Evolutionary conservation across 108 stramenopile genomes (phyloP).

Genomic region (Phaeodactylum tricornutum): DNA sequence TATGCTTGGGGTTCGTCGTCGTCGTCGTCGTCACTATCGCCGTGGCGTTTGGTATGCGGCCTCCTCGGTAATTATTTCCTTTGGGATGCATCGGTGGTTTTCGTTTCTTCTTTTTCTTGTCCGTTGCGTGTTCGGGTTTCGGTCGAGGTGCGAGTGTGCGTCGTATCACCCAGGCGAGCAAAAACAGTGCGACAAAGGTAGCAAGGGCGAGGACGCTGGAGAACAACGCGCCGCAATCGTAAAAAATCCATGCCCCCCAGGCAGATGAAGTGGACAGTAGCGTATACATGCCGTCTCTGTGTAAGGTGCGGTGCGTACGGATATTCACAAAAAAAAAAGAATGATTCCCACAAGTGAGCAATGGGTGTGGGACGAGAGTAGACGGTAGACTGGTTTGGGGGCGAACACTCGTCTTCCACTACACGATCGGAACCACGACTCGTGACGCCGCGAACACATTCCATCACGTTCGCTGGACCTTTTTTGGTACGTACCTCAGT

Average conservation of each 20-base stretch:
- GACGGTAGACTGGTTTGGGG: background rate
- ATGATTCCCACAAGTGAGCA: conserved; percentile 1
- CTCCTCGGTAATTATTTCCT: too few species aligned
- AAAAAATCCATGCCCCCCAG: conserved; percentile 24
- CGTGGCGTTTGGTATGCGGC: too few species aligned
- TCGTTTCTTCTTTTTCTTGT: conserved; percentile 31
- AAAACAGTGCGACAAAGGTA: conserved; percentile 25
- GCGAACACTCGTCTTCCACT: background rate
- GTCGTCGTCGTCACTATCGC: too few species aligned
- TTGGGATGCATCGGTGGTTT: too few species aligned
- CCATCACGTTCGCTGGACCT: too few species aligned
- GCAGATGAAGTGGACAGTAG: conserved; percentile 1
- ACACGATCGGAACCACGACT: background rate
- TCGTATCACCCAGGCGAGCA: conserved; percentile 24
- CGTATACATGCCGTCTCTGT: conserved; percentile 6
- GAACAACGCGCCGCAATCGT: conserved; percentile 38
- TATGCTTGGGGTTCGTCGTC: too few species aligned
- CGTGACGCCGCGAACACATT: background rate
- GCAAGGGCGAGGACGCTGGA: conserved; percentile 22
- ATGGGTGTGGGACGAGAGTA: background rate
- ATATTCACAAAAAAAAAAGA: conserved; percentile 3
- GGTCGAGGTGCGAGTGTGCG: conserved; percentile 21
- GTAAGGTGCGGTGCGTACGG: background rate
- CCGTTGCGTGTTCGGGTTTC: background rate
- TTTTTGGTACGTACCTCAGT: conserved; percentile 22